phyloP scores from a whole-genome alignment of 2,329 filamentous ascomycete genomes.

The Endothia cerciana region DNA sequence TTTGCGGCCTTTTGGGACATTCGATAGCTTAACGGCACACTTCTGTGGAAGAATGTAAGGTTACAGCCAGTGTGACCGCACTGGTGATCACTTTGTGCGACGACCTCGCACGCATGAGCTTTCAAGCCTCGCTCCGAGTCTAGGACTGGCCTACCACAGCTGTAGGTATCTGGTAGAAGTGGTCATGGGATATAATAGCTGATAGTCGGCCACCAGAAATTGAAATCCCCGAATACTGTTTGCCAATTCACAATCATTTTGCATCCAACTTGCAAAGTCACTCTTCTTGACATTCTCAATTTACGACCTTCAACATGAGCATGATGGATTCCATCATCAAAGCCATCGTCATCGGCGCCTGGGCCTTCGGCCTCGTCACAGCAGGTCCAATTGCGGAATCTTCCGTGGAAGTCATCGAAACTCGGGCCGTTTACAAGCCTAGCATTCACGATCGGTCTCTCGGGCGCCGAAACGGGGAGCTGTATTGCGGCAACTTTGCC shows the following conservation, averaged over 20 bases:
- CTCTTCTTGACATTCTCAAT: background rate
- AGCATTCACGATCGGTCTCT: background rate
- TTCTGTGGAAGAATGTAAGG: no score
- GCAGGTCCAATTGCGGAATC: background rate
- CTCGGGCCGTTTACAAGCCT: background rate
- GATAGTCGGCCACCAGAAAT: background rate
- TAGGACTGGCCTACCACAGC: background rate
- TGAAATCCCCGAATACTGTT: background rate
- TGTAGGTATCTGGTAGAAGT: background rate
- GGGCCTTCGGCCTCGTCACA: background rate
- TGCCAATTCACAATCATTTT: background rate
- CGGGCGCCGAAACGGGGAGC: conserved; percentile 6
- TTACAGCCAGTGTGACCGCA: no score
- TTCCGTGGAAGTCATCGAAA: background rate
- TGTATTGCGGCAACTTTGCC: conserved; percentile 16
- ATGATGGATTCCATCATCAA: background rate
- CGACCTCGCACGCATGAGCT: background rate
- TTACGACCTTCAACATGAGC: background rate
- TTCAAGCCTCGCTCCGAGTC: background rate
- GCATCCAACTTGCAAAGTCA: background rate
- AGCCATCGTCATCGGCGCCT: background rate
- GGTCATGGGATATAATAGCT: background rate
- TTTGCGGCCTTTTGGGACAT: background rate
- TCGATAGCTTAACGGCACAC: background rate
- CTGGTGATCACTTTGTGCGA: no score